A percentile compares a stretch with the other conserved stretches of the same genome.
These are phyloP conservation scores for Trametes gibbosa DNA, from an alignment of 768 basidiomycete species.

Conservation along the genomic window DNA sequence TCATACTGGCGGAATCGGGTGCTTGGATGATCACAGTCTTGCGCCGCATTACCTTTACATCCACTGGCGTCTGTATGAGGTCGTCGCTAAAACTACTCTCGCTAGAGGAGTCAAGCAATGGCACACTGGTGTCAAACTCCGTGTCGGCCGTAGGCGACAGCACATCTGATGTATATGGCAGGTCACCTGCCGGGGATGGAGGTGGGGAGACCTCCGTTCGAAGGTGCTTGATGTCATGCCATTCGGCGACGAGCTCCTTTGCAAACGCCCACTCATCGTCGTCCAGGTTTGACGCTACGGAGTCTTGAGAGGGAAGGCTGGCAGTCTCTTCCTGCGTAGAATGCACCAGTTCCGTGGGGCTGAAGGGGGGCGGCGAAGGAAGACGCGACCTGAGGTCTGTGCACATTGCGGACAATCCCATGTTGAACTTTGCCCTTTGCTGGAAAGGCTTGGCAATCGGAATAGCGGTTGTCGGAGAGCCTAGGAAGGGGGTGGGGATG, in stretches of 20 bases:
- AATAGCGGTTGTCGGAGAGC: conserved; percentile 33
- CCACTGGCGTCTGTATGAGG: not conserved
- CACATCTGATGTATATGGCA: conserved; percentile 3
- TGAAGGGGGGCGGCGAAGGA: conserved; percentile 23
- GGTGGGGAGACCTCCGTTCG: conserved; percentile 4
- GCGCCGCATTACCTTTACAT: conserved; percentile 21
- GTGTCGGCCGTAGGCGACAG: not conserved
- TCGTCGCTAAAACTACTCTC: not conserved
- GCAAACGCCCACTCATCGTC: conserved; percentile 38
- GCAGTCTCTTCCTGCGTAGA: not conserved
- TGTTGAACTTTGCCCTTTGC: conserved; percentile 18
- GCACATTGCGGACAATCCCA: conserved; percentile 38
- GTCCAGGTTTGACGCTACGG: conserved; percentile 6
- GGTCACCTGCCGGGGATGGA: conserved; percentile 5
- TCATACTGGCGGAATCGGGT: not conserved
- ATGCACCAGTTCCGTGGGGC: conserved; percentile 15
- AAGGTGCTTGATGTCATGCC: conserved; percentile 9
- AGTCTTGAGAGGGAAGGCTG: not conserved
- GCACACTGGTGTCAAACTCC: not conserved
- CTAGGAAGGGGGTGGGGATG: conserved; percentile 43
- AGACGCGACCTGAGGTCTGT: conserved; percentile 33
- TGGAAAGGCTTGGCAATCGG: conserved; percentile 26
- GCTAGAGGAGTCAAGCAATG: not conserved
- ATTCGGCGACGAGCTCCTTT: conserved; percentile 31
- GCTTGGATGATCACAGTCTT: conserved; percentile 32